Base-by-base conservation (phyloP, 495 filamentous ascomycete genomes). In the Cudoniella acicularis region DNA sequence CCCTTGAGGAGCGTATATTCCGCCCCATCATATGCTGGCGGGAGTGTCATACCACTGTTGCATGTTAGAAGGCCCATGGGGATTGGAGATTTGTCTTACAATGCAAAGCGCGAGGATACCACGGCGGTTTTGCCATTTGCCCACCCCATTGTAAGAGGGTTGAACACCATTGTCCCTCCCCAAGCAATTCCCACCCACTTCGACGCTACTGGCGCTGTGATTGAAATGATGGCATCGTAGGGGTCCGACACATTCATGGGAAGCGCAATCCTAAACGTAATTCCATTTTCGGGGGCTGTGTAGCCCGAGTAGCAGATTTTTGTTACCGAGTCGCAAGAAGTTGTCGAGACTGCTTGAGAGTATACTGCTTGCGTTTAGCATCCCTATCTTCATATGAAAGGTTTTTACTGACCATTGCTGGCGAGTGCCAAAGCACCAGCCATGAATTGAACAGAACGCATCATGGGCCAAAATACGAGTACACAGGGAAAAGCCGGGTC, bases 111-210 rank as follows among this genome's bases (percentile, higher is more conserved):
- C 30, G 77, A 78, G 17, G 75, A 74, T 2, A 75, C 65, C 1
- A 76, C 56, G 0, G 71, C 70, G 2, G 18, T 63, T 16, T 76
- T 66, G 0, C 75, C 74, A 59, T 80, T 75, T 16, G 71, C 65
- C 75, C 76, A 82, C 0, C 56, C 73, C 0, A 82, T 64, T 0
- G 74, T 73, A 41, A 82, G 68, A 10, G 79, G 79, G 59, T 80
- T 79, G 40, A 69, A 69, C 11, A 69, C 61, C 79, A 82, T 82
- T 53, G 69, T 74, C 9, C 79, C 79, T 20, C 74, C 79, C 77
- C 75, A 80, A 1, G 73, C 73, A 16, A 82, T 41, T 4, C 70
- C 76, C 0, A 70, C 73, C 79, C 79, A 82, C 20, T 73, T 77
- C 1, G 70, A 69, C 11, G 62, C 41, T 22, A 68, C 60, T 4